A percentile compares a stretch with the other conserved stretches of the same genome.
Evolutionary conservation across 352 stramenopile species (phyloP).

Genomic region (Globisporangium spinosum): DNA sequence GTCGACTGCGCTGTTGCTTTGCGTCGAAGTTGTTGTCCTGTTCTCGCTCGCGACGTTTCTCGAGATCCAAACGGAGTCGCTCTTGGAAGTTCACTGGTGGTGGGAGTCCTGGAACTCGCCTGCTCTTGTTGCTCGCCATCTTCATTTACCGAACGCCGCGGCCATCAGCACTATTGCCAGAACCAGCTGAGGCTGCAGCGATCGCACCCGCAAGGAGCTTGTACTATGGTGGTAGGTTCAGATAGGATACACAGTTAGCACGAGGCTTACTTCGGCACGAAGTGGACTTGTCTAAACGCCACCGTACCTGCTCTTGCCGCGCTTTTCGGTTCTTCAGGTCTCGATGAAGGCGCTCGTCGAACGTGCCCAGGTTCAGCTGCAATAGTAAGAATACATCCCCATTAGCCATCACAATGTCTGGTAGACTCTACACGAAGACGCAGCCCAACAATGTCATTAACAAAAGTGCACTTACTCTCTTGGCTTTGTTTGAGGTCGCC

Average conservation of each 20-base stretch:
- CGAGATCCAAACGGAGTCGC: neutral
- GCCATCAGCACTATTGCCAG: neutral
- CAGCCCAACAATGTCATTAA: too few relatives aligned
- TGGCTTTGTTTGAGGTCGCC: conserved; percentile 41
- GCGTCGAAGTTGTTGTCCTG: neutral
- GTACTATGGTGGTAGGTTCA: neutral
- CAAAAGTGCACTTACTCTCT: conserved; percentile 17
- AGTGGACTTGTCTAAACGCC: neutral
- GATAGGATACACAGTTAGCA: too few relatives aligned
- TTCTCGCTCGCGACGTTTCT: neutral
- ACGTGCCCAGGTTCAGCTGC: neutral
- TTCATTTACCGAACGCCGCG: neutral
- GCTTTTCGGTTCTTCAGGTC: neutral
- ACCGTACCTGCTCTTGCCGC: neutral
- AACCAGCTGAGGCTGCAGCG: neutral
- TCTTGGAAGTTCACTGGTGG: neutral
- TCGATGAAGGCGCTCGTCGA: neutral
- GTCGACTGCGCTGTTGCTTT: neutral
- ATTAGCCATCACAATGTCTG: too few relatives aligned
- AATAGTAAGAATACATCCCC: too few relatives aligned
- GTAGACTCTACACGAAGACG: too few relatives aligned
- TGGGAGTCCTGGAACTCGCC: neutral
- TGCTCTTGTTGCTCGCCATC: neutral
- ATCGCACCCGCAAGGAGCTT: neutral
- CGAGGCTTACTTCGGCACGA: too few relatives aligned